Percentiles rank a stretch among this genome's conserved stretches.
Evolutionary conservation across 495 filamentous ascomycete species (phyloP).

Genomic region (Tuber umbilicatum): DNA sequence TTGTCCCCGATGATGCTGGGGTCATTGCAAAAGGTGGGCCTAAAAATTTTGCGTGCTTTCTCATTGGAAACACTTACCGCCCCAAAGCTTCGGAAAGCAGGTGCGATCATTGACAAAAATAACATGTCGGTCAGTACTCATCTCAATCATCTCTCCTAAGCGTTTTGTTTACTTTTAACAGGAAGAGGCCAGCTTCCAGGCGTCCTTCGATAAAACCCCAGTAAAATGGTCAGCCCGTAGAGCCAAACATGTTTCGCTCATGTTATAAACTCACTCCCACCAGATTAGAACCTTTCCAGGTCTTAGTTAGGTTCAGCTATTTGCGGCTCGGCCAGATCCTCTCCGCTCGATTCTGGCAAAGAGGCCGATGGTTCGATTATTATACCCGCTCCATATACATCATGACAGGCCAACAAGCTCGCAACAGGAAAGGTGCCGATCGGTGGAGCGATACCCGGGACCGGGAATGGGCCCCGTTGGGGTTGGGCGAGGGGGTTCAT

Average conservation of each 20-base stretch:
- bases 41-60: background rate
- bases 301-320: slow-evolving; percentile 51
- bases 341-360: slow-evolving; percentile 46
- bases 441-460: slow-evolving; percentile 42
- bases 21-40: slow-evolving; percentile 35
- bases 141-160: background rate
- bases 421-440: slow-evolving; percentile 38
- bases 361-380: slow-evolving; percentile 49
- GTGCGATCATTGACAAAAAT: slow-evolving; percentile 48
- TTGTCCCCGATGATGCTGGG: slow-evolving; percentile 39
- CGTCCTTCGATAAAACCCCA: slow-evolving; percentile 35
- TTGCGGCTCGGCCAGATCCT: slow-evolving; percentile 46
- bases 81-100: slow-evolving; percentile 44
- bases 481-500: slow-evolving; percentile 41
- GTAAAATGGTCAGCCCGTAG: slow-evolving; percentile 47
- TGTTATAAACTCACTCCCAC: slow-evolving; percentile 42
- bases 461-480: slow-evolving; percentile 41
- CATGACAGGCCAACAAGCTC: slow-evolving; percentile 46
- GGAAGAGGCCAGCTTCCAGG: slow-evolving; percentile 43
- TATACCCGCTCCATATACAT: slow-evolving; percentile 44
- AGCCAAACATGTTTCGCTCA: slow-evolving; percentile 48
- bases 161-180: background rate
- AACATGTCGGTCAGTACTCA: slow-evolving; percentile 41
- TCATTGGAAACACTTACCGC: background rate
- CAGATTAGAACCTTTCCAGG: slow-evolving; percentile 44